A percentile compares a stretch with the other conserved stretches of the same genome.
Evolutionary conservation across 257 asterid species (phyloP).

Genomic region (Thymus quinquecostatus): DNA sequence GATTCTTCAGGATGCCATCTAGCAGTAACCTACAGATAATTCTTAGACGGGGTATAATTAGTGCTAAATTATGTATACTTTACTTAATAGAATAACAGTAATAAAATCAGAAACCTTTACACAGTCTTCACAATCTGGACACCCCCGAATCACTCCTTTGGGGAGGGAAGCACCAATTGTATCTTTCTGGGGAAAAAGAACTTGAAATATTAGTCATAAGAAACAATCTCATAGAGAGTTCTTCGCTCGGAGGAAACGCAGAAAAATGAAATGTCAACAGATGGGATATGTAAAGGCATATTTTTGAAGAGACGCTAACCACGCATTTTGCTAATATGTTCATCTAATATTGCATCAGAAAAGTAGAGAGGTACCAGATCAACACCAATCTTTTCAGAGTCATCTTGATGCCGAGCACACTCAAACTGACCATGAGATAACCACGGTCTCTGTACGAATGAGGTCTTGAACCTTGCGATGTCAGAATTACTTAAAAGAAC

Average conservation of each 20-base stretch:
- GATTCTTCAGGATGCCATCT: conserved; percentile 66
- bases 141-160: conserved; percentile 75
- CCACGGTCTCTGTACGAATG: conserved; percentile 52
- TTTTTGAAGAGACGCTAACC: conserved; percentile 4
- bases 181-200: conserved; percentile 43
- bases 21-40: conserved; percentile 63
- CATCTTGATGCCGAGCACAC: conserved; percentile 34
- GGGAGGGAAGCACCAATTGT: conserved; percentile 55
- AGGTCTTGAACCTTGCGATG: conserved; percentile 45
- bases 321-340: conserved; percentile 13
- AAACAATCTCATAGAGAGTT: conserved; percentile 18
- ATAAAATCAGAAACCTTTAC: conserved; percentile 49
- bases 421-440: conserved; percentile 42
- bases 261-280: neutral
- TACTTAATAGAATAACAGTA: conserved; percentile 5
- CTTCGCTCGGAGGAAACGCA: neutral
- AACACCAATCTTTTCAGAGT: conserved; percentile 42
- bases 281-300: conserved; percentile 19
- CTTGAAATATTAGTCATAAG: conserved; percentile 31
- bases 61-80: neutral
- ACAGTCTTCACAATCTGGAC: conserved; percentile 60
- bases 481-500: conserved; percentile 37
- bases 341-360: conserved; percentile 21
- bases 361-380: conserved; percentile 45
- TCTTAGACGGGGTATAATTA: conserved; percentile 20